Percentiles rank a stretch among this genome's conserved stretches.
These are phyloP conservation scores for Paramecium biaurelia DNA, from an alignment of 73 alveolate genomes.

Conservation along the genomic window DNA sequence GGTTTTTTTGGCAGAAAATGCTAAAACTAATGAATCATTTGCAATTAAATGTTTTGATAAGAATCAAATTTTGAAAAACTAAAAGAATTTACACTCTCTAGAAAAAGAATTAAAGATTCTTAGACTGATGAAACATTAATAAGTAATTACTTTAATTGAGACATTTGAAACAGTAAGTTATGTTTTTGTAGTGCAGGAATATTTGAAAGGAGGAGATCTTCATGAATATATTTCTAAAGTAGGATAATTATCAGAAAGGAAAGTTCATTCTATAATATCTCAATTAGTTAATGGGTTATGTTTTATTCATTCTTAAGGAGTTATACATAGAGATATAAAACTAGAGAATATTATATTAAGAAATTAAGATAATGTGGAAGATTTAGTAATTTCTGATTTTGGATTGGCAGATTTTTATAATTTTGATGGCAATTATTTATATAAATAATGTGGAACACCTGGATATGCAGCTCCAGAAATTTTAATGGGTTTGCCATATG, in stretches of 20 bases:
- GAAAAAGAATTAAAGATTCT: not conserved
- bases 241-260: not conserved
- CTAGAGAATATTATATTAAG: constrained; percentile 48
- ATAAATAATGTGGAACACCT: constrained; percentile 40
- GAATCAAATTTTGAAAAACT: not conserved
- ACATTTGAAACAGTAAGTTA: not conserved
- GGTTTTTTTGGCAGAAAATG: not conserved
- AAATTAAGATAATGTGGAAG: constrained; percentile 13
- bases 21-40: not conserved
- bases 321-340: constrained; percentile 62
- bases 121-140: not conserved
- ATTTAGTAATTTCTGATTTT: not conserved
- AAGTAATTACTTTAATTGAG: not conserved
- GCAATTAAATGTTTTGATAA: not conserved
- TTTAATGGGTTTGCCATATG: not conserved
- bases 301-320: constrained; percentile 7
- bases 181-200: not conserved
- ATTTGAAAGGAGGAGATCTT: not conserved
- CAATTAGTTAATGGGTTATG: not conserved
- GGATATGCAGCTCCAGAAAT: constrained; percentile 53
- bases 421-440: not conserved
- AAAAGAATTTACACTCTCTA: not conserved
- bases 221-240: not conserved
- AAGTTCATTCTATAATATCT: not conserved
- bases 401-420: constrained; percentile 36